A percentile compares a stretch with the other conserved stretches of the same genome.
Evolutionary conservation across 768 basidiomycete genomes (phyloP).

Genomic region (Infundibulicybe gibba): DNA sequence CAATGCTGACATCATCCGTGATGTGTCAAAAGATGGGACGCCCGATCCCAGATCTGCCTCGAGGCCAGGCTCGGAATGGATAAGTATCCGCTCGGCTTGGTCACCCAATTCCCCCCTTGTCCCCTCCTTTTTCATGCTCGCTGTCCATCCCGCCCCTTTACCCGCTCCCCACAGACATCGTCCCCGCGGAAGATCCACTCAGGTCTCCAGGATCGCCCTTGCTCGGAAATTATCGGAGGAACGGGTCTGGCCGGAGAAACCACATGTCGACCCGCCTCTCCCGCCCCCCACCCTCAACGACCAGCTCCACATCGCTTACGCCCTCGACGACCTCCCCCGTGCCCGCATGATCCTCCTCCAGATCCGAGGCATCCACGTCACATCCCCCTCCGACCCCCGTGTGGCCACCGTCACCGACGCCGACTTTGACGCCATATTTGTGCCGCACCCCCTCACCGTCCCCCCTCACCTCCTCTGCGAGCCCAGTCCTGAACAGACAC

Average conservation of each 20-base stretch:
- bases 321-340: constrained; percentile 61
- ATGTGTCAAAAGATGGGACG: constrained; percentile 1
- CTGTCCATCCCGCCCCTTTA: constrained; percentile 4
- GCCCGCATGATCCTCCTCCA: constrained; percentile 63
- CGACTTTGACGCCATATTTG: constrained; percentile 45
- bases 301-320: constrained; percentile 66
- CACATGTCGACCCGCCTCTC: constrained; percentile 37
- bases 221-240: constrained; percentile 41
- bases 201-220: constrained; percentile 36
- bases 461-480: constrained; percentile 38
- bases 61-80: no score
- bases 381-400: constrained; percentile 56
- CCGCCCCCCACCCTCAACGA: constrained; percentile 51
- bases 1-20: no score
- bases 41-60: no score
- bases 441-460: constrained; percentile 19
- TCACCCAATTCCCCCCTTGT: no score
- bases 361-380: constrained; percentile 60
- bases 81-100: no score
- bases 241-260: constrained; percentile 10
- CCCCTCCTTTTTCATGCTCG: constrained; percentile 6
- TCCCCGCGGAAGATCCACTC: constrained; percentile 26
- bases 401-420: constrained; percentile 57
- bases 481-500: constrained; percentile 29
- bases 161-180: constrained; percentile 9